Evolutionary conservation across 139 green algal genomes (phyloP).

Genomic region (Ostreobium quekettii): DNA sequence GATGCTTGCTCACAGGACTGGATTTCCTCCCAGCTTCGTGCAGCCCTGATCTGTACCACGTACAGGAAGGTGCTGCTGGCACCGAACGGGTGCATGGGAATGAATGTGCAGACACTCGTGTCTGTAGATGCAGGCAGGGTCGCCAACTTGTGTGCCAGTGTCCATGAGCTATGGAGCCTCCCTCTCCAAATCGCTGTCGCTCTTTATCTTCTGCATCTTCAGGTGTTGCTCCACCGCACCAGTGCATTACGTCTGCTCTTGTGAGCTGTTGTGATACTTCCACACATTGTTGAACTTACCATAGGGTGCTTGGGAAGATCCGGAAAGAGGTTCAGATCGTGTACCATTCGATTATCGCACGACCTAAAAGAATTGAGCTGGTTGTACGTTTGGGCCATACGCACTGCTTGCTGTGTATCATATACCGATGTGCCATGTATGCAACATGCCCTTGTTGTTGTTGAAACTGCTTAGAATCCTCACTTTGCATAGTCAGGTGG

Average conservation of each 20-base stretch:
- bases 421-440: too few relatives aligned
- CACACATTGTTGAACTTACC: neutral
- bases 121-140: slow-evolving; percentile 61
- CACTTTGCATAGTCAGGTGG: too few relatives aligned
- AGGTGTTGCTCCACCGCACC: slow-evolving; percentile 44
- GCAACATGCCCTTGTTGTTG: too few relatives aligned
- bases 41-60: too few relatives aligned
- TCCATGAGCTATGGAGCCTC: slow-evolving; percentile 78
- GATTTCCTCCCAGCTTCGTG: too few relatives aligned
- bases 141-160: slow-evolving; percentile 54
- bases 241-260: too few relatives aligned
- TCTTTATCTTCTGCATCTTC: slow-evolving; percentile 74
- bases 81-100: neutral
- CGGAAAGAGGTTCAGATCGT: neutral
- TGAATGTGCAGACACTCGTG: slow-evolving; percentile 30
- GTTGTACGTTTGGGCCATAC: neutral
- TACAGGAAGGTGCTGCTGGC: neutral
- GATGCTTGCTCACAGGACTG: too few relatives aligned
- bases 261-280: too few relatives aligned
- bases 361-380: neutral
- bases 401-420: too few relatives aligned
- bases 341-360: neutral
- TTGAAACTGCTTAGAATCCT: too few relatives aligned
- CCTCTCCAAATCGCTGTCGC: slow-evolving; percentile 68
- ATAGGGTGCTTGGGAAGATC: neutral